Evolutionary conservation across 768 basidiomycete genomes (phyloP), one percentile per base, ranked within the genome.

Genomic region (Tulasnella sp.): DNA sequence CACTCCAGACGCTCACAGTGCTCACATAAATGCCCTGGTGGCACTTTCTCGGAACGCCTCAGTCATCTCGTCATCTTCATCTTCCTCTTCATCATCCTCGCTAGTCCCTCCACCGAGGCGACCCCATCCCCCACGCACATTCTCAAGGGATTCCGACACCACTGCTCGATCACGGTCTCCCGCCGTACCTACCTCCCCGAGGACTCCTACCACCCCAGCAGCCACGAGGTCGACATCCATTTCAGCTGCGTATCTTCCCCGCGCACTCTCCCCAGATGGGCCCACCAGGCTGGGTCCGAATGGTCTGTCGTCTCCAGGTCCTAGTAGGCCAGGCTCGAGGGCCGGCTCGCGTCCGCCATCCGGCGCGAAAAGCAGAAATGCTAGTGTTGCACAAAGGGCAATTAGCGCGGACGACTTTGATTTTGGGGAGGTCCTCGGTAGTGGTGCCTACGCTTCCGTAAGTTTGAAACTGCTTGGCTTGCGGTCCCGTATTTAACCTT

Each of bases 361-460:
- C 26, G 49, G 44, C 27, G 53, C 51, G 30, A 54, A 56, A 29
- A 47, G 44, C 15, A 42, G 61, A 45, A 63, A 32, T 23, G 50
- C 44, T 44, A 62, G 45, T 17, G 44, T 48, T 8, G 23, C 48
- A 3, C 34, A 49, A 27, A 30, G 56, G 29, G 38, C 38, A 15
- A n/a, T 63, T 42, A 63, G 61, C 10, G 32, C 45, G 0, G 78
- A 81, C 49, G 86, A 89, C 70, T 88, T 88, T 67, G 77, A 80
- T 59, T 85, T 89, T 65, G 83, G 83, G 3, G 75, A 80, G 30
- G 77, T 80, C n/a, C 75, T 90, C 2, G 88, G 88, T 19, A 85
- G 88, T 68, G 88, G 88, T 19, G 86, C 86, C 9, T 91, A 88
- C 68, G 88, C 86, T 21, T 85, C 84, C 5, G 88, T 87, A 68